Percentiles rank a stretch among this genome's conserved stretches.
Evolutionary conservation across 345 rosid genomes (phyloP).

Genomic region (Bruguiera parviflora): DNA sequence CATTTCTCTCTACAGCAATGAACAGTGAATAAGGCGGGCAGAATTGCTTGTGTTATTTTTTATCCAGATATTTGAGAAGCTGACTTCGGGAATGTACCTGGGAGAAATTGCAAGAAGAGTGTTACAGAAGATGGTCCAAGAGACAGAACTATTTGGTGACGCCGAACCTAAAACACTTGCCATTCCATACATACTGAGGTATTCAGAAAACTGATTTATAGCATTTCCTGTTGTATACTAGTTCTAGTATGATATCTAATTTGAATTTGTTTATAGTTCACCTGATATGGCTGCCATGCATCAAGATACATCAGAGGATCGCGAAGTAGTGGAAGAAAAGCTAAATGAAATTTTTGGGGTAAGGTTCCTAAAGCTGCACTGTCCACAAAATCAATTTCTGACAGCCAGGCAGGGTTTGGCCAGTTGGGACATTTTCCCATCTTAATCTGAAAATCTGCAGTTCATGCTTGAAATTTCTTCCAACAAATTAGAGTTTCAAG

Average conservation of each 20-base stretch:
- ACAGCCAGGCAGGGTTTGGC: background rate
- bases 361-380: background rate
- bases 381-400: background rate
- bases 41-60: background rate
- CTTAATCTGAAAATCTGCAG: too few relatives aligned
- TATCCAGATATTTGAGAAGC: conserved; percentile 55
- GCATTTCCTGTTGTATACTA: background rate
- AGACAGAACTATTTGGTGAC: conserved; percentile 56
- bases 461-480: too few relatives aligned
- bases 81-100: conserved; percentile 56
- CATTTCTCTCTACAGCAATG: background rate
- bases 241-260: background rate
- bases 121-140: conserved; percentile 51
- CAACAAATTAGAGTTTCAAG: too few relatives aligned
- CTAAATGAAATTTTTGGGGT: conserved; percentile 54
- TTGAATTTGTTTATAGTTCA: conserved; percentile 25
- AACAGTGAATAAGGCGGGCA: too few relatives aligned
- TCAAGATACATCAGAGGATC: conserved; percentile 59
- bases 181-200: conserved; percentile 53
- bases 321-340: conserved; percentile 39
- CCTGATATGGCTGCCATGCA: conserved; percentile 74
- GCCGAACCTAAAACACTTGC: conserved; percentile 44
- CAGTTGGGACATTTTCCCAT: background rate
- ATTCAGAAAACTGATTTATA: background rate
- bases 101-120: conserved; percentile 80